Conservation (phyloP, 768 basidiomycete species). For the Russula compacta region DNA sequence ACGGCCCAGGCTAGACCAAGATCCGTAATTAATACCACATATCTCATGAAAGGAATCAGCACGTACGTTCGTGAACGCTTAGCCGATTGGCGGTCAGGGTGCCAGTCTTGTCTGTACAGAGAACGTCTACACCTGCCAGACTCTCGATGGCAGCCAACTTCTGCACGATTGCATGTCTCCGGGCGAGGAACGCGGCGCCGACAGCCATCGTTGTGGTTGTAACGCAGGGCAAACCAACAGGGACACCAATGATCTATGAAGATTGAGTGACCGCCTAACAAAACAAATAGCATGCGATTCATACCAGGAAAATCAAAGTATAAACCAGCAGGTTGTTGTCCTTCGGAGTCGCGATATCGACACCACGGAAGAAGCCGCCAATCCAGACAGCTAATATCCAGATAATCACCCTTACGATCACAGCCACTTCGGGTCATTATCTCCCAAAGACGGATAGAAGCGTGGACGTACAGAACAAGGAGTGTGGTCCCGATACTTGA, state of each 20-base stretch:
- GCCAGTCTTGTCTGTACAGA: constrained; percentile 38
- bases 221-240: constrained; percentile 41
- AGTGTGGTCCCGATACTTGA: constrained; percentile 35
- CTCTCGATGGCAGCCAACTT: constrained; percentile 42
- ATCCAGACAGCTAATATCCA: constrained; percentile 39
- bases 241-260: constrained; percentile 36
- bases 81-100: constrained; percentile 43
- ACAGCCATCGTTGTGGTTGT: constrained; percentile 35
- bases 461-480: constrained; percentile 28
- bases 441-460: neutral
- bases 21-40: neutral
- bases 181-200: constrained; percentile 37
- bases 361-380: constrained; percentile 33
- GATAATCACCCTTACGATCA: constrained; percentile 27
- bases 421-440: neutral
- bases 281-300: neutral
- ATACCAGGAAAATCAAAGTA: constrained; percentile 33
- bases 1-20: constrained; percentile 15
- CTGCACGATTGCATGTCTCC: constrained; percentile 38
- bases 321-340: constrained; percentile 40
- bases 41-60: neutral
- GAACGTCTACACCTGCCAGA: constrained; percentile 41
- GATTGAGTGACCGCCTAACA: neutral
- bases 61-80: constrained; percentile 33
- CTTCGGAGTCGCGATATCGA: constrained; percentile 32